Evolutionary conservation across 2,329 filamentous ascomycete species (phyloP).

Genomic region (Fusarium sp.): DNA sequence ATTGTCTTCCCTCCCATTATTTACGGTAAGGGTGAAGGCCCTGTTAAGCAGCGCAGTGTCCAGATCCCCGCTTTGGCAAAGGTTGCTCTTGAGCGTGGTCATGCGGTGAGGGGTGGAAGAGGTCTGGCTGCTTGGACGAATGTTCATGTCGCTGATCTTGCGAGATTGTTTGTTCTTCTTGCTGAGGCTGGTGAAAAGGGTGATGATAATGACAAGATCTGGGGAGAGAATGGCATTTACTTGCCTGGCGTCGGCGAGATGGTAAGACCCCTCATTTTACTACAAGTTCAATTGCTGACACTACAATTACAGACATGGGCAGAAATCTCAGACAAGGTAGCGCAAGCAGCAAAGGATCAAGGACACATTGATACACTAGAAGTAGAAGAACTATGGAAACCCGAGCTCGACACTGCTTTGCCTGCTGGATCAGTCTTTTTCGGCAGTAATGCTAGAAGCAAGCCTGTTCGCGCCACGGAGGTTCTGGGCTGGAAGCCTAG

Average conservation of each 20-base stretch:
- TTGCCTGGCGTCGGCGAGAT: constrained; percentile 47
- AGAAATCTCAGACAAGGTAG: constrained; percentile 49
- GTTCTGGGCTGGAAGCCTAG: constrained; percentile 67
- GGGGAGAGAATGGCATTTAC: constrained; percentile 56
- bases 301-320: constrained; percentile 42
- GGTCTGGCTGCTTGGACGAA: constrained; percentile 53
- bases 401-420: constrained; percentile 58
- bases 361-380: constrained; percentile 41
- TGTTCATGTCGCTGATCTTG: constrained; percentile 52
- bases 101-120: constrained; percentile 50
- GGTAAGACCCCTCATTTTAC: constrained; percentile 29
- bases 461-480: constrained; percentile 62
- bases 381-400: constrained; percentile 49
- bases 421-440: constrained; percentile 62
- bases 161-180: constrained; percentile 47
- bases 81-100: constrained; percentile 49
- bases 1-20: constrained; percentile 53
- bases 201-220: constrained; percentile 43
- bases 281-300: background rate
- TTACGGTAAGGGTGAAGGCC: constrained; percentile 55
- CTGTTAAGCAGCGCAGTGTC: constrained; percentile 55
- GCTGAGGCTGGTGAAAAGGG: constrained; percentile 47
- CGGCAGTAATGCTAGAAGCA: constrained; percentile 68
- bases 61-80: constrained; percentile 54
- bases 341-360: constrained; percentile 42